A percentile compares a stretch with the other conserved stretches of the same genome.
Evolutionary conservation across 2,329 filamentous ascomycete genomes (phyloP).

Genomic region (Xylariales sp.): DNA sequence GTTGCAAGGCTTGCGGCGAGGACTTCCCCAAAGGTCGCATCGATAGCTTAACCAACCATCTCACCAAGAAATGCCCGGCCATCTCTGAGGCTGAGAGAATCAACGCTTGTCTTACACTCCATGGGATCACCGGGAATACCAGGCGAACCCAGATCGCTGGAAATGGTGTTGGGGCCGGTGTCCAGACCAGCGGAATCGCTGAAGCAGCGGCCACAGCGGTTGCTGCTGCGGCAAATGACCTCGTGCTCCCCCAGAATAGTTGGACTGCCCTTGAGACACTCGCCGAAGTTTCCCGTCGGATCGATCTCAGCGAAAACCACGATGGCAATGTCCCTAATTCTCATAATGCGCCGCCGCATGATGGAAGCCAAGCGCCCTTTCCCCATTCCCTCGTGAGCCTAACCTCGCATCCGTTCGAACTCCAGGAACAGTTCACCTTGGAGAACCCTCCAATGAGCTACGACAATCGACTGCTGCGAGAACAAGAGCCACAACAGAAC

Average conservation of each 20-base stretch:
- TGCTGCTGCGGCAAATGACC: conserved; percentile 2
- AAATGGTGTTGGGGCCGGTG: background rate
- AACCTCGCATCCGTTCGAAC: conserved; percentile 27
- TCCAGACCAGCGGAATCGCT: conserved; percentile 9
- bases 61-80: conserved; percentile 81
- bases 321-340: conserved; percentile 45
- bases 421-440: conserved; percentile 55
- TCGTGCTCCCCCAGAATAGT: conserved; percentile 37
- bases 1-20: conserved; percentile 82
- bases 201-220: conserved; percentile 11
- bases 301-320: conserved; percentile 61
- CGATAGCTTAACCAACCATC: conserved; percentile 74
- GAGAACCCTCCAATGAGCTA: conserved; percentile 51
- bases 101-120: conserved; percentile 67
- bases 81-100: conserved; percentile 71
- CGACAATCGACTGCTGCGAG: conserved; percentile 25
- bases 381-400: conserved; percentile 9
- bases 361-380: conserved; percentile 5
- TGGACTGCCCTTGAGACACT: conserved; percentile 83
- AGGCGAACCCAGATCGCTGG: conserved; percentile 8
- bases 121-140: conserved; percentile 55
- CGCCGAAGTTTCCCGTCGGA: conserved; percentile 80
- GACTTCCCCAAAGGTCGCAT: conserved; percentile 86
- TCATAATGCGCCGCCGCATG: conserved; percentile 30
- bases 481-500: conserved; percentile 4